phyloP scores from a whole-genome alignment of 2,329 filamentous ascomycete genomes.

The Byssothecium circinans region DNA sequence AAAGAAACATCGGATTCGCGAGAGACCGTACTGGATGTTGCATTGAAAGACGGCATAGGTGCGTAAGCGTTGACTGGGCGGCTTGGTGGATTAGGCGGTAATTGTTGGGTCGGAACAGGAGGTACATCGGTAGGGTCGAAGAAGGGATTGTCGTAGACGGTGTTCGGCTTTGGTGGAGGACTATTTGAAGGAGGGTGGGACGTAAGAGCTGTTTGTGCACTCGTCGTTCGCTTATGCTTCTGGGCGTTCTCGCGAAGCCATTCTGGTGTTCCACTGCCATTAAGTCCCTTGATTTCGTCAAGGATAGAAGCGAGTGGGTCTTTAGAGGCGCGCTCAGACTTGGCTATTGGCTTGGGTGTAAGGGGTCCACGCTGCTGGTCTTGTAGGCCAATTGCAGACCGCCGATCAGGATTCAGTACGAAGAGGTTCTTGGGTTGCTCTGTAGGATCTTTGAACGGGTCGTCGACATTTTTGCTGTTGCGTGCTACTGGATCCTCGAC shows the following conservation, averaged over 20 bases:
- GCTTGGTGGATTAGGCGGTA: constrained; percentile 23
- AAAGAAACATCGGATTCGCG: constrained; percentile 29
- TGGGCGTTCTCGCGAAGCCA: constrained; percentile 23
- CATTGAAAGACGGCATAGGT: constrained; percentile 23
- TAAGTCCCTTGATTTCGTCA: constrained; percentile 24
- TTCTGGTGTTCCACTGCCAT: constrained; percentile 26
- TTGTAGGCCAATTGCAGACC: constrained; percentile 13
- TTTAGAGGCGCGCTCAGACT: constrained; percentile 19
- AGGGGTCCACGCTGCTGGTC: constrained; percentile 24
- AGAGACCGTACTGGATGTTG: constrained; percentile 23
- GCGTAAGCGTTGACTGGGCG: constrained; percentile 26
- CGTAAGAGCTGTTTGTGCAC: constrained; percentile 30
- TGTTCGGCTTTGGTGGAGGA: constrained; percentile 23
- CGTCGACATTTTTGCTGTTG: constrained; percentile 19
- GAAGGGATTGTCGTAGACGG: constrained; percentile 28
- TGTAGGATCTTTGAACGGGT: constrained; percentile 33
- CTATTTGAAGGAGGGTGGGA: constrained; percentile 33
- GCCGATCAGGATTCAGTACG: constrained; percentile 31
- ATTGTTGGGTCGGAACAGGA: constrained; percentile 26
- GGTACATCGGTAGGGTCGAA: constrained; percentile 27
- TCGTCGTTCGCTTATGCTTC: constrained; percentile 33
- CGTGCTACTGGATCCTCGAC: constrained; percentile 26
- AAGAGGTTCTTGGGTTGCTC: constrained; percentile 22
- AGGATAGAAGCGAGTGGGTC: constrained; percentile 37
- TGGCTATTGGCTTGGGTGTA: constrained; percentile 31